Evolutionary conservation across 139 green algal species (phyloP).

Genomic region (Tetradesmus obliquus): DNA sequence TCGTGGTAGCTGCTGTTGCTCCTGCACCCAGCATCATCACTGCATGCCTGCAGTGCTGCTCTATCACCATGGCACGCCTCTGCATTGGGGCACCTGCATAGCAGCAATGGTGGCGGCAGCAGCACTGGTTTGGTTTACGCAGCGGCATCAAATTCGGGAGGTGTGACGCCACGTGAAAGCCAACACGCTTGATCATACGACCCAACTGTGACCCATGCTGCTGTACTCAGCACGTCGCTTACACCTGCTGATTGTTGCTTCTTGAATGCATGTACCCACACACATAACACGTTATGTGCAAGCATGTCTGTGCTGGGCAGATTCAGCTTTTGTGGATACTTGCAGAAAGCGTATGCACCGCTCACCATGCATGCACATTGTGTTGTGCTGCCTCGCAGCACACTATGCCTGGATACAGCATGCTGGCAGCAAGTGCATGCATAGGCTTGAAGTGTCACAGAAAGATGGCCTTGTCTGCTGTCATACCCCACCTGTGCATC

Average conservation of each 20-base stretch:
- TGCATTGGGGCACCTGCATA: conserved; percentile 2
- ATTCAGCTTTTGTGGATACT: no score
- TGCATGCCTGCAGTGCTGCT: background rate
- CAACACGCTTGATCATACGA: no score
- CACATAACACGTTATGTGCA: background rate
- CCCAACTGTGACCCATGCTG: no score
- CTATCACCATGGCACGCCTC: background rate
- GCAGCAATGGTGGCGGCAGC: background rate
- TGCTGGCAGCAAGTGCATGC: background rate
- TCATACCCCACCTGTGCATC: conserved; percentile 9
- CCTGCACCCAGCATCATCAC: background rate
- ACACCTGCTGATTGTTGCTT: no score
- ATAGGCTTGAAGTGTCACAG: no score
- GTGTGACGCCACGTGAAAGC: no score
- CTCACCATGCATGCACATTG: background rate
- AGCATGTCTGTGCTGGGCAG: no score
- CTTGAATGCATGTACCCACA: background rate
- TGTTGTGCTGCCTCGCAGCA: background rate
- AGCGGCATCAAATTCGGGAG: background rate
- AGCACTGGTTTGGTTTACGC: background rate
- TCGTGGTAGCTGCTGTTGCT: background rate
- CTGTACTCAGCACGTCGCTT: no score
- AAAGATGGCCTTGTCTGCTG: background rate
- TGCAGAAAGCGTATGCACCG: no score
- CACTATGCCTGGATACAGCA: background rate